These are phyloP conservation scores for Euphrasia confusa DNA, from an alignment of 257 asterid genomes.

Conservation along the genomic window DNA sequence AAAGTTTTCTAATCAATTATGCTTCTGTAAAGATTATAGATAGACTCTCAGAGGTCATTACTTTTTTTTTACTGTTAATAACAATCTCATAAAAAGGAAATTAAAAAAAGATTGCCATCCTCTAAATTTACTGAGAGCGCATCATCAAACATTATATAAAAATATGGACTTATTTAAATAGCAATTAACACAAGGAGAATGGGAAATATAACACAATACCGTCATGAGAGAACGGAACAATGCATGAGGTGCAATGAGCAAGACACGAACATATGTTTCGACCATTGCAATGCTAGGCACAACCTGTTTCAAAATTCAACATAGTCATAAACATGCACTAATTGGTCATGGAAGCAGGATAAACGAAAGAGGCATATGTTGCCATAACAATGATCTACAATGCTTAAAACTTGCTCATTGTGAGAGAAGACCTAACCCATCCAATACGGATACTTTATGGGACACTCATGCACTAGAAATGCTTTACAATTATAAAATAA, in stretches of 20 bases:
- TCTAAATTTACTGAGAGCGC: slow-evolving; percentile 18
- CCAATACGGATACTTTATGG: background rate
- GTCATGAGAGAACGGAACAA: slow-evolving; percentile 78
- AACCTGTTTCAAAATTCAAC: slow-evolving; percentile 50
- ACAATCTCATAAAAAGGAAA: background rate
- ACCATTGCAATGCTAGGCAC: slow-evolving; percentile 97
- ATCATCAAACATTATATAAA: slow-evolving; percentile 9
- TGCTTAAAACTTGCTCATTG: slow-evolving; percentile 16
- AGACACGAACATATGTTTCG: slow-evolving; percentile 88
- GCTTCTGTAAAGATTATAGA: too few relatives aligned
- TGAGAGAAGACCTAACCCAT: background rate
- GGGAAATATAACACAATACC: slow-evolving; percentile 38
- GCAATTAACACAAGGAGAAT: slow-evolving; percentile 9
- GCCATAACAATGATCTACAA: background rate
- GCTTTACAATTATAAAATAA: slow-evolving; percentile 19
- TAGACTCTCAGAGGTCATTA: too few relatives aligned
- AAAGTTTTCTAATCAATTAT: too few relatives aligned
- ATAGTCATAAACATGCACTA: slow-evolving; percentile 16
- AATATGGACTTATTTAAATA: slow-evolving; percentile 11
- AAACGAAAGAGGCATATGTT: slow-evolving; percentile 6
- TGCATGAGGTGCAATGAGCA: slow-evolving; percentile 88
- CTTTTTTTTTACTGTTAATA: background rate
- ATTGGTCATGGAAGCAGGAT: slow-evolving; percentile 6
- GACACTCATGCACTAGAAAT: slow-evolving; percentile 20
- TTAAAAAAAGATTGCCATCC: background rate